Conservation (phyloP, 2,329 filamentous ascomycete species). For the Penicillium janthinellum region DNA sequence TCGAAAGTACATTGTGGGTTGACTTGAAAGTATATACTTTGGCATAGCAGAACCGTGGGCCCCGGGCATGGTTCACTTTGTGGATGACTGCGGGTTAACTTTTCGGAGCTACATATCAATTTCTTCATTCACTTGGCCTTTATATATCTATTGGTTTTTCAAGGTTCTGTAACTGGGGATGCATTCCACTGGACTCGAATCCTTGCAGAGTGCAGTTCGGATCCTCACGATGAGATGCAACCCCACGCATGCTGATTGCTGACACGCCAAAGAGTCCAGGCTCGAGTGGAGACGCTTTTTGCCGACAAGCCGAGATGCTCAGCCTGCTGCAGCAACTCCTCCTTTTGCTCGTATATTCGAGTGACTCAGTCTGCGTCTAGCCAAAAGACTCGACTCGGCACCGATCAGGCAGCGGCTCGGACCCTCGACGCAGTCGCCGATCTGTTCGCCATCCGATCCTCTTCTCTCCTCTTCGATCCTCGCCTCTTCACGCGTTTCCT, state of each 20-base stretch:
- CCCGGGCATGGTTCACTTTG: not conserved
- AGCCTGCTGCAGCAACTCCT: not conserved
- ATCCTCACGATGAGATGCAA: not conserved
- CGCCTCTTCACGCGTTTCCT: not conserved
- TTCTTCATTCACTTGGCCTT: not conserved
- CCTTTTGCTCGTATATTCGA: not conserved
- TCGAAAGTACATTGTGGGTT: not conserved
- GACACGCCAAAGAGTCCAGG: not conserved
- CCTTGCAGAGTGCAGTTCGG: not conserved
- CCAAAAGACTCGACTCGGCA: not conserved
- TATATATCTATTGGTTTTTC: not conserved
- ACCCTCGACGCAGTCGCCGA: slow-evolving; percentile 1
- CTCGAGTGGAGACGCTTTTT: not conserved
- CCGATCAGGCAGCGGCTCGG: slow-evolving; percentile 7
- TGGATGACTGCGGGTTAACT: not conserved
- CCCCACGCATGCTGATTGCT: not conserved
- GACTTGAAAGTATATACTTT: not conserved
- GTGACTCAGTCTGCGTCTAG: not conserved
- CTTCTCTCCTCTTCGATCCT: not conserved
- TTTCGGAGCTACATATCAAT: not conserved
- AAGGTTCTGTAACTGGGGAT: not conserved
- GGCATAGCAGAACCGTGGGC: not conserved
- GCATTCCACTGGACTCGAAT: too few species aligned
- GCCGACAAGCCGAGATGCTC: not conserved
- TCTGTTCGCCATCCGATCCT: not conserved